Evolutionary conservation across 1,139 yeast genomes (phyloP).

Genomic region (Diutina catenulata): DNA sequence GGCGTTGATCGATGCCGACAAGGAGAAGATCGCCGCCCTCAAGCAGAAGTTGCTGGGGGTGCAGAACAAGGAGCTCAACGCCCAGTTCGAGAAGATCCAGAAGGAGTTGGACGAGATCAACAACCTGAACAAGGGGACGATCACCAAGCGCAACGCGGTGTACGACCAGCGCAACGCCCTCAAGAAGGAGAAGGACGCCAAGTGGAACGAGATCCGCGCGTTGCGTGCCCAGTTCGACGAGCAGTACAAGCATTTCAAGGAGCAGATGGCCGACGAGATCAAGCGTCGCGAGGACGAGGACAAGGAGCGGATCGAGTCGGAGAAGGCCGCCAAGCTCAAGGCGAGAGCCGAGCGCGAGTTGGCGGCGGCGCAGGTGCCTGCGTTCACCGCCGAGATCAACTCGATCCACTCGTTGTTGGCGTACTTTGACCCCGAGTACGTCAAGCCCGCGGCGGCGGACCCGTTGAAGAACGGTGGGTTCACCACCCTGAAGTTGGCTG

Average conservation of each 20-base stretch:
- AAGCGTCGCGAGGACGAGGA: slow-evolving; percentile 62
- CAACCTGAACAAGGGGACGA: slow-evolving; percentile 48
- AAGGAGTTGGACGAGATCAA: slow-evolving; percentile 50
- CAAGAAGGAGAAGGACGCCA: slow-evolving; percentile 58
- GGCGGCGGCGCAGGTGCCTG: slow-evolving; percentile 69
- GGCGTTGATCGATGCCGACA: slow-evolving; percentile 70
- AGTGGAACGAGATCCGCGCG: slow-evolving; percentile 51
- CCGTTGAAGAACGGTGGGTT: neutral
- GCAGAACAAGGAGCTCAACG: slow-evolving; percentile 54
- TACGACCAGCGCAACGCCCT: slow-evolving; percentile 58
- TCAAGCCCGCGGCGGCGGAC: slow-evolving; percentile 36
- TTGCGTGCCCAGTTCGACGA: slow-evolving; percentile 59
- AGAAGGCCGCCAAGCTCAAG: slow-evolving; percentile 50
- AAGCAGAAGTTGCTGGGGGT: slow-evolving; percentile 54
- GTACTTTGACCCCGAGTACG: slow-evolving; percentile 72
- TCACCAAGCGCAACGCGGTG: slow-evolving; percentile 54
- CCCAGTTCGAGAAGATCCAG: slow-evolving; percentile 50
- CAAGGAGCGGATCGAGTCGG: slow-evolving; percentile 40
- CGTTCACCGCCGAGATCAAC: slow-evolving; percentile 65
- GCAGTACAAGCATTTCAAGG: slow-evolving; percentile 60
- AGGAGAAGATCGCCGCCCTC: slow-evolving; percentile 62
- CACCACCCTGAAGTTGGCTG: slow-evolving; percentile 14
- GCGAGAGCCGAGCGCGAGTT: slow-evolving; percentile 56
- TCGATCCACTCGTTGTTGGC: slow-evolving; percentile 61
- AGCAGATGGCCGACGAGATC: slow-evolving; percentile 57